Evolutionary conservation across 768 basidiomycete species (phyloP).

Genomic region (Tulasnella sp.): DNA sequence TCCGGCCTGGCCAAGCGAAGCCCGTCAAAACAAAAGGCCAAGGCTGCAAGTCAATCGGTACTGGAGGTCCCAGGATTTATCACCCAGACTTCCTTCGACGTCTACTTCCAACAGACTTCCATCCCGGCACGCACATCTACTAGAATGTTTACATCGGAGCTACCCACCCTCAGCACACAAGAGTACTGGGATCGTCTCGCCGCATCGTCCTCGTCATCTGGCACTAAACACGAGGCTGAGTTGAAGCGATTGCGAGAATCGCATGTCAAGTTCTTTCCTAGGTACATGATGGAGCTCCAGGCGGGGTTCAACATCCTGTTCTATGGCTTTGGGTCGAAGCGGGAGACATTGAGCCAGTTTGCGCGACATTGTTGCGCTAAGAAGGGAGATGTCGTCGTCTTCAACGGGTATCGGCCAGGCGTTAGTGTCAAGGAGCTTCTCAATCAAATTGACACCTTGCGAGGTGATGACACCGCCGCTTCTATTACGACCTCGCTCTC

Average conservation of each 20-base stretch:
- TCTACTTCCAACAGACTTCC: conserved; percentile 63
- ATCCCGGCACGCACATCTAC: conserved; percentile 61
- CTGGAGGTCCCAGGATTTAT: conserved; percentile 25
- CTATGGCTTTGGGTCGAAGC: conserved; percentile 87
- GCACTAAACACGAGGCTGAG: conserved; percentile 25
- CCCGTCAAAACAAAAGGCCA: conserved; percentile 4
- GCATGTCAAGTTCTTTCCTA: conserved; percentile 38
- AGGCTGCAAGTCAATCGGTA: conserved; percentile 1
- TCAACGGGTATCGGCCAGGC: conserved; percentile 67
- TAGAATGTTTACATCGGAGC: conserved; percentile 65
- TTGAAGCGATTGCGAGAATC: conserved; percentile 24
- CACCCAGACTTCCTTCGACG: conserved; percentile 66
- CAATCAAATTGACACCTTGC: conserved; percentile 42
- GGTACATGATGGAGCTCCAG: conserved; percentile 59
- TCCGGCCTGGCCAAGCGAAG: conserved; percentile 11
- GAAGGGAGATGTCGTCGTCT: conserved; percentile 61
- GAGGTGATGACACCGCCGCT: conserved; percentile 16
- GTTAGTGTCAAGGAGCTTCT: conserved; percentile 61
- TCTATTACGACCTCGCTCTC: conserved; percentile 25
- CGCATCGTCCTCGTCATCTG: conserved; percentile 25
- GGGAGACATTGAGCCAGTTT: conserved; percentile 62
- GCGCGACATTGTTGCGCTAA: conserved; percentile 46
- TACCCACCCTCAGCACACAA: conserved; percentile 58
- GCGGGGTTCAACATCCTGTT: conserved; percentile 83
- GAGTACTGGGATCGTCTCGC: conserved; percentile 35